phyloP scores from a whole-genome alignment of 257 asterid species.

The Nicotiana obtusifolia region DNA sequence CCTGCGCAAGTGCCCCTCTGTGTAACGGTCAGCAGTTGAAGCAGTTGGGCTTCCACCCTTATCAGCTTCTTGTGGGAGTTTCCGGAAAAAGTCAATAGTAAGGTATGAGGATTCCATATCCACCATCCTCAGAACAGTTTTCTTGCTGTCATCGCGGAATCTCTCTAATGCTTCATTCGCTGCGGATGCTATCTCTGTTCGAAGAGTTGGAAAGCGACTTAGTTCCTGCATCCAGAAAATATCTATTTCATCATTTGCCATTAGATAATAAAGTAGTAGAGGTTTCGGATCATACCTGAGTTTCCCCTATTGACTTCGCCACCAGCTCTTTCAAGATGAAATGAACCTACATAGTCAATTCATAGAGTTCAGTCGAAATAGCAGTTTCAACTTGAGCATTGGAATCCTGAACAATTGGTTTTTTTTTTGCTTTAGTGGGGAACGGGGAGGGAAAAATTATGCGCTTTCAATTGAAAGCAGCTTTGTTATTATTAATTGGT shows the following conservation, averaged over 20 bases:
- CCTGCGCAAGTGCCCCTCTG: slow-evolving; percentile 31
- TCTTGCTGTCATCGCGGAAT: slow-evolving; percentile 34
- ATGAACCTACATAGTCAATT: slow-evolving; percentile 29
- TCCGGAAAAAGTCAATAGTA: slow-evolving; percentile 38
- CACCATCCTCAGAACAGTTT: slow-evolving; percentile 34
- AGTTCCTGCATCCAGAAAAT: slow-evolving; percentile 23
- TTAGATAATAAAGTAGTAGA: neutral
- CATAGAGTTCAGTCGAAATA: neutral
- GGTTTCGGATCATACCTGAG: slow-evolving; percentile 22
- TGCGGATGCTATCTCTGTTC: slow-evolving; percentile 26
- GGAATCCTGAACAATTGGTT: neutral
- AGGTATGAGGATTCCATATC: slow-evolving; percentile 44
- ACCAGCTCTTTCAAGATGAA: slow-evolving; percentile 37
- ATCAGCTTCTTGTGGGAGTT: slow-evolving; percentile 37
- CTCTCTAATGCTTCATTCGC: slow-evolving; percentile 35
- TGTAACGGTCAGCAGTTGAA: slow-evolving; percentile 28
- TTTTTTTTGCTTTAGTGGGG: neutral
- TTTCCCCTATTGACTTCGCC: slow-evolving; percentile 36
- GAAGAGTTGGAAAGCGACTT: slow-evolving; percentile 37
- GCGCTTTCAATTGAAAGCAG: neutral
- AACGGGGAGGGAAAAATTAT: neutral
- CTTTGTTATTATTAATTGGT: neutral
- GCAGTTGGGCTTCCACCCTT: slow-evolving; percentile 30
- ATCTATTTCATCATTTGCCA: neutral
- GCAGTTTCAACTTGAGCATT: neutral